Conservation (phyloP, 2,329 filamentous ascomycete species). For the Curvularia sp. region DNA sequence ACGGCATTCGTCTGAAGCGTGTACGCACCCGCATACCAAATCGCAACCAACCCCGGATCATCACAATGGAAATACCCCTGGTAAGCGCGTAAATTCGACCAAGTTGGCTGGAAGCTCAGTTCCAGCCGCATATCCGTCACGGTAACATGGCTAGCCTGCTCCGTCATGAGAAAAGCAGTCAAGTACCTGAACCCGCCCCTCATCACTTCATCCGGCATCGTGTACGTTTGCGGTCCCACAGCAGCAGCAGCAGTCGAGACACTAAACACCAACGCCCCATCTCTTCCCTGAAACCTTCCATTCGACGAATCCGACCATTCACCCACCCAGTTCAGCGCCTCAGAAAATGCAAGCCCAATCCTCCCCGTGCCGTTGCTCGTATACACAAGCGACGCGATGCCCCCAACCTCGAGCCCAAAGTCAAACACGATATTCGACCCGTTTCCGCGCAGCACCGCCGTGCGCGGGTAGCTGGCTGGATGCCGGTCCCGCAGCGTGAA, state of each 20-base stretch:
- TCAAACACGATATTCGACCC: constrained; percentile 64
- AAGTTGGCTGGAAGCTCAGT: constrained; percentile 59
- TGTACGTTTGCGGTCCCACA: constrained; percentile 49
- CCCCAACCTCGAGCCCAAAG: constrained; percentile 66
- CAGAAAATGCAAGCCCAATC: constrained; percentile 53
- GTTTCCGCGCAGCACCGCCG: constrained; percentile 53
- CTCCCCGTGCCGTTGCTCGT: constrained; percentile 49
- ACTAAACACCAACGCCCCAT: constrained; percentile 58
- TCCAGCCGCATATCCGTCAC: constrained; percentile 54
- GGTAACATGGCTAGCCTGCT: constrained; percentile 45
- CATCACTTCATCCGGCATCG: constrained; percentile 55
- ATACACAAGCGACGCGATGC: constrained; percentile 62
- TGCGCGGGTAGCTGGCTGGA: constrained; percentile 38
- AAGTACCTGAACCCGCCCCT: constrained; percentile 64
- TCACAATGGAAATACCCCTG: constrained; percentile 47
- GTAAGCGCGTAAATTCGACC: constrained; percentile 54
- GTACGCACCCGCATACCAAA: constrained; percentile 63
- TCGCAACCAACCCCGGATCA: constrained; percentile 60
- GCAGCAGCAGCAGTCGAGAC: too few species aligned
- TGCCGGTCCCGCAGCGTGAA: constrained; percentile 46
- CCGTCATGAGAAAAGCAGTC: constrained; percentile 55
- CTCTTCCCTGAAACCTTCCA: constrained; percentile 49
- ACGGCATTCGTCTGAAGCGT: constrained; percentile 51
- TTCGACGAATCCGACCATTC: constrained; percentile 55
- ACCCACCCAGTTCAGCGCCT: constrained; percentile 54